Percentiles rank a stretch among this genome's conserved stretches.
phyloP scores from a whole-genome alignment of 345 rosid genomes.

The Salix caprea region DNA sequence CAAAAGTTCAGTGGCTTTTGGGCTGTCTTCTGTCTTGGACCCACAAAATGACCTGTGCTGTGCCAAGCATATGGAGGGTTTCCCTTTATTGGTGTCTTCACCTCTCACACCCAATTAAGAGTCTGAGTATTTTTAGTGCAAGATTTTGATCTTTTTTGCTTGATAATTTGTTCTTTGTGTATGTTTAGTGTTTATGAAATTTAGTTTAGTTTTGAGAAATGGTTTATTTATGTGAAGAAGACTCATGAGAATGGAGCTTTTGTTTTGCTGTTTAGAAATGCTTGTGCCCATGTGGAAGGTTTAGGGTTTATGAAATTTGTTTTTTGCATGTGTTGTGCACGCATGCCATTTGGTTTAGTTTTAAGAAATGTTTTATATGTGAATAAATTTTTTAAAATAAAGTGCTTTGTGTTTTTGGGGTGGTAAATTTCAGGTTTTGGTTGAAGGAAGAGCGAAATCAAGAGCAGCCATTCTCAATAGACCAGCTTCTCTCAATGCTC shows the following conservation, averaged over 20 bases:
- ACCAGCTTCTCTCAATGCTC: constrained; percentile 72
- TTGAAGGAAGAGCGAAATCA: constrained; percentile 86
- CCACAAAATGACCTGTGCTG: no score
- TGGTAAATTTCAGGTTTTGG: constrained; percentile 48
- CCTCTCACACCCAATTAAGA: not conserved
- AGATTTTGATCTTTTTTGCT: not conserved
- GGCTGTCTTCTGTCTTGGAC: no score
- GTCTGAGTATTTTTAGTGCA: not conserved
- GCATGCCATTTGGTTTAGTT: not conserved
- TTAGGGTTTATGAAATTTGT: not conserved
- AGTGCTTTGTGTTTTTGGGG: not conserved
- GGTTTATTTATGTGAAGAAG: not conserved
- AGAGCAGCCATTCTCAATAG: constrained; percentile 81
- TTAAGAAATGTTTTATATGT: not conserved
- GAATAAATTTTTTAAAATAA: not conserved
- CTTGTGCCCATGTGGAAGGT: not conserved
- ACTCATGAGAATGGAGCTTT: not conserved
- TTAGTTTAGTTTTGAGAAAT: not conserved
- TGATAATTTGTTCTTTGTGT: not conserved
- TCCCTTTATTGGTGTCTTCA: not conserved
- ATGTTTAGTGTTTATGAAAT: not conserved
- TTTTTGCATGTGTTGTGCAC: not conserved
- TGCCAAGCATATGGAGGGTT: no score
- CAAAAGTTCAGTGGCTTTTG: no score
- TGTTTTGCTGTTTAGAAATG: not conserved